Evolutionary conservation across 169 alveolate genomes (phyloP), one percentile per base, ranked within the genome.

Genomic region (Plasmodium yoelii): DNA sequence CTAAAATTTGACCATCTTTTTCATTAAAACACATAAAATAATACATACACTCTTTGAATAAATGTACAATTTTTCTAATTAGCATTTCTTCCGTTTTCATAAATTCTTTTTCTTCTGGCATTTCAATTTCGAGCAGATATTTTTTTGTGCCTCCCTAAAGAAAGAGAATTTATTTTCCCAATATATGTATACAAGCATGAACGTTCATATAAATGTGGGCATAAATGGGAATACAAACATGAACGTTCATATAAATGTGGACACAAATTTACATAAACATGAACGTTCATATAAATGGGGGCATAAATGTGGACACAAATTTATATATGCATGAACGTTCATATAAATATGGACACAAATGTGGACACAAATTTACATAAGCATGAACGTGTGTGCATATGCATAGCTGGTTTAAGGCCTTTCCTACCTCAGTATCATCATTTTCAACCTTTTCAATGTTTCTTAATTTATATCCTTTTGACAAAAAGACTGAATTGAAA

Each of bases 11-110:
- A 0, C 84, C 90, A 55, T 82, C 90, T 18, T 69, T 82, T 24
- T 82, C 90, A 28, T 57, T 82, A 46, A 82, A 82, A 22, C 90
- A 53, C 90, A 82, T 82, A 46, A 68, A 82, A 60, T 82, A 82
- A 34, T 68, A 69, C 90, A 82, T 82, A 47, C 90, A 39, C 18
- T 82, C 90, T 68, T 82, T 82, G 44, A 82, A 82, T 15, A 82
- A 49, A 22, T 34, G 57, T 26, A 82, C 90, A 26, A 82, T 67
- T 24, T 68, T 82, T 53, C 90, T 53, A 10, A 67, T 53, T 57
- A 82, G 34, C 2, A 19, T n/a, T 1, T 82, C 90, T 63, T 82
- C 72, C 7, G 67, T 73, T 47, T 82, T 26, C 15, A 34, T 49
- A 1, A 82, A 59, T 61, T 82, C 55, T 22, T 82, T 56, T 56